These are phyloP conservation scores for Candida coleopterorum DNA, from an alignment of 805 yeast genomes.

Conservation along the genomic window DNA sequence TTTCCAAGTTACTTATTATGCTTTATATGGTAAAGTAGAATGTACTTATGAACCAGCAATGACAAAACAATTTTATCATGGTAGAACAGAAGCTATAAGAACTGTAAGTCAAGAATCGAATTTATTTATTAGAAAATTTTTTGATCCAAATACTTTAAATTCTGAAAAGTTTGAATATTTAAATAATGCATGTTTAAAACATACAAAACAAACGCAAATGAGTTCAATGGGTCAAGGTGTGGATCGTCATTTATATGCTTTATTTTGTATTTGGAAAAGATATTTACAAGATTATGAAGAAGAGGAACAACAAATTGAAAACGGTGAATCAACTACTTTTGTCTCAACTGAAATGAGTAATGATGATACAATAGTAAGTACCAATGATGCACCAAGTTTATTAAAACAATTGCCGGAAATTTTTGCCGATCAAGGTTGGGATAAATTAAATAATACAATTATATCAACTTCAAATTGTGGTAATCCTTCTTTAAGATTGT, in stretches of 20 bases:
- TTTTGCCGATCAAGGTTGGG: conserved; percentile 88
- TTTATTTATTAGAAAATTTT: conserved; percentile 76
- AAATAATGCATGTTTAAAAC: conserved; percentile 66
- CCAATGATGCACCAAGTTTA: not conserved
- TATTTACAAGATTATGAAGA: conserved; percentile 33
- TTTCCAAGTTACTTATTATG: conserved; percentile 88
- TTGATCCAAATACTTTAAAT: conserved; percentile 58
- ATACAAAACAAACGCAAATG: conserved; percentile 60
- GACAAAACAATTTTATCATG: conserved; percentile 85
- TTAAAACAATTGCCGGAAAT: conserved; percentile 55
- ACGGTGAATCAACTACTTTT: no score
- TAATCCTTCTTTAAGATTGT: conserved; percentile 52
- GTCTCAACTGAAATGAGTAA: conserved; percentile 10
- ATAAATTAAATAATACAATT: conserved; percentile 70
- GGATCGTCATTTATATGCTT: conserved; percentile 84
- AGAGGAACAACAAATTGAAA: conserved; percentile 6
- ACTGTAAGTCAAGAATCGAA: conserved; percentile 79
- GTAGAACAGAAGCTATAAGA: conserved; percentile 89
- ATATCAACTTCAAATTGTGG: conserved; percentile 65
- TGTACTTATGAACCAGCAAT: conserved; percentile 95
- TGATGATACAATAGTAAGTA: conserved; percentile 7
- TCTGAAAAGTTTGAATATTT: conserved; percentile 56
- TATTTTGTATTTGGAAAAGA: conserved; percentile 82
- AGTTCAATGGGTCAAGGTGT: conserved; percentile 82
- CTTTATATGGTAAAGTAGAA: conserved; percentile 87